Evolutionary conservation across 371 early-diverging fungal species (phyloP), one percentile per base, ranked within the genome.

Genomic region (Parasitella parasitica): DNA sequence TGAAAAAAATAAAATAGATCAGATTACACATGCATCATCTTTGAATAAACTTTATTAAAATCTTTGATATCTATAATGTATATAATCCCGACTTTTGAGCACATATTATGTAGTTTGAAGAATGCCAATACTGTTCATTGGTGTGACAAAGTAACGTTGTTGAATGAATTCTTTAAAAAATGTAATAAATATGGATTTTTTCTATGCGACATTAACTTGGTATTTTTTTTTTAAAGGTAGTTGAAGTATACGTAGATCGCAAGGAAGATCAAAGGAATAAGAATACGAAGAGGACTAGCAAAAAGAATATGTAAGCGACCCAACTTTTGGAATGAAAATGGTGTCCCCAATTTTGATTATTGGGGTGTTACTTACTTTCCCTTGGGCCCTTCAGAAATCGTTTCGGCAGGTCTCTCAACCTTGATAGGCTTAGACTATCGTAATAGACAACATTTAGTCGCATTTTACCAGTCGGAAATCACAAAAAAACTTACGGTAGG

Each of bases 341-440:
- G n/a, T 9, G 20, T 6, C 38, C 38, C 20, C 16, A 24, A 49
- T 6, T n/a, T 26, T 49, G 49, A 11, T 13, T 27, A 28, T 15
- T 13, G 4, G 15, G 27, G n/a, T 46, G 3, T 24, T 46, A 76
- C 79, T 72, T 76, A 79, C 79, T 79, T 79, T 76, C 79, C 79
- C 63, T 73, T 64, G n/a, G 79, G 67, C 36, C 69, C 69, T 34
- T 57, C 53, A 51, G 41, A 22, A 37, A 58, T 18, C 38, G 54
- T 54, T 34, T 66, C 59, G 8, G 46, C 53, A 41, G 59, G 50
- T 36, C 57, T 58, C 22, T 38, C 24, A 9, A 66, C 54, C 57
- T 70, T 67, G 48, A 79, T 65, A 46, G 79, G 79, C 37, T 61
- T 63, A 26, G 76, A 76, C 72, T 76, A 66, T 41, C 11, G 46